phyloP scores from a whole-genome alignment of 2,329 filamentous ascomycete genomes.

The Apiospora kogelbergensis region DNA sequence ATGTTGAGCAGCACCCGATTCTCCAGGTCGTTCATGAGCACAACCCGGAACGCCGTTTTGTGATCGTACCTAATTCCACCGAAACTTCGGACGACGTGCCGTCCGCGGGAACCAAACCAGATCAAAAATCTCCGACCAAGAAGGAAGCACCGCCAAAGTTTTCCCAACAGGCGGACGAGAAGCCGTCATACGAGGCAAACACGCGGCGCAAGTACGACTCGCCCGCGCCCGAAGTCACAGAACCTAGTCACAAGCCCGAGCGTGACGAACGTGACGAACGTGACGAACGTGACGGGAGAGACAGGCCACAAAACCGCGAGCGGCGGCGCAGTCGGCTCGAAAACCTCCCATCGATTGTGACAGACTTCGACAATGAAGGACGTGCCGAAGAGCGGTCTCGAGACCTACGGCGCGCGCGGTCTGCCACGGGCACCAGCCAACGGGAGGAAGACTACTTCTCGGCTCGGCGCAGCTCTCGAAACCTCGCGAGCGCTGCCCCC shows the following conservation, averaged over 20 bases:
- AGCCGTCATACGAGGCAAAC: constrained; percentile 39
- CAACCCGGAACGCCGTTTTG: constrained; percentile 65
- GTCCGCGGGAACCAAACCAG: not conserved
- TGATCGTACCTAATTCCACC: constrained; percentile 46
- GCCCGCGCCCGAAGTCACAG: constrained; percentile 25
- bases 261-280: constrained; percentile 19
- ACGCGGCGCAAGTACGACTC: constrained; percentile 40
- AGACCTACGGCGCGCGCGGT: constrained; percentile 25
- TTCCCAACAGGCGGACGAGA: not conserved
- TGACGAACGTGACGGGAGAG: constrained; percentile 21
- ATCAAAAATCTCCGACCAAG: not conserved
- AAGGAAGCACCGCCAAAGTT: constrained; percentile 15
- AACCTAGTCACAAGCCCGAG: not conserved
- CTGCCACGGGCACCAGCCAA: constrained; percentile 23
- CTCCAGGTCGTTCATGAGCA: constrained; percentile 61
- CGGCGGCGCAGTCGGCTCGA: constrained; percentile 26
- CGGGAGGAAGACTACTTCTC: constrained; percentile 36
- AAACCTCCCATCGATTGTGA: constrained; percentile 31
- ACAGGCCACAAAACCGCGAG: constrained; percentile 21
- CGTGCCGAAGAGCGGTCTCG: constrained; percentile 14
- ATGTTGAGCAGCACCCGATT: constrained; percentile 67
- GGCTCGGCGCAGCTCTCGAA: constrained; percentile 24
- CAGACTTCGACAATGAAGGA: constrained; percentile 19
- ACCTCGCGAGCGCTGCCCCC: constrained; percentile 16
- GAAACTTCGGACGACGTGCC: not conserved